These are phyloP conservation scores for Astragalus glycyphyllos DNA, from an alignment of 306 rosid genomes.

Conservation along the genomic window DNA sequence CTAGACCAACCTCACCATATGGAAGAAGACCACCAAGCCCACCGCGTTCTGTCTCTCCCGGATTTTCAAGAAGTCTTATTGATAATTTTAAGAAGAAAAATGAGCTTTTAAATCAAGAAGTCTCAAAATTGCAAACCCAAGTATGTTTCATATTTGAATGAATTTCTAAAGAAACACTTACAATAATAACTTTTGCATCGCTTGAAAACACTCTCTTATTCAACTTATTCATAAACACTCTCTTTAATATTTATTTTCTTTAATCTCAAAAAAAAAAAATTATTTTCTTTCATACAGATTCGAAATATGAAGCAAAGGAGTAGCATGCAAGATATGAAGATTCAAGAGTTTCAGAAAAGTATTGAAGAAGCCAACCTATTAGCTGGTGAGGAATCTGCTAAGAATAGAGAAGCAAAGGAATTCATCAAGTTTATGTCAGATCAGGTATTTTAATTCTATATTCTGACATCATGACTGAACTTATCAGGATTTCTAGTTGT, in stretches of 20 bases:
- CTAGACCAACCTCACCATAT: slow-evolving; percentile 71
- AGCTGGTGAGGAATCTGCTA: slow-evolving; percentile 65
- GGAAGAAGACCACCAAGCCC: slow-evolving; percentile 86
- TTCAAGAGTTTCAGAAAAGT: slow-evolving; percentile 59
- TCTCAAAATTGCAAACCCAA: slow-evolving; percentile 68
- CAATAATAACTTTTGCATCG: neutral
- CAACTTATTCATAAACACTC: neutral
- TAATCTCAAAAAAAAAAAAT: too few species aligned
- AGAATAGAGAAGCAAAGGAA: slow-evolving; percentile 56
- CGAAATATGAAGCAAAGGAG: slow-evolving; percentile 63
- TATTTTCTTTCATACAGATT: slow-evolving; percentile 59
- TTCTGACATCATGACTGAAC: slow-evolving; percentile 11
- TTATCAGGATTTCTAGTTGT: slow-evolving; percentile 16
- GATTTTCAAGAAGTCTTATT: slow-evolving; percentile 81
- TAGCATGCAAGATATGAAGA: slow-evolving; percentile 66
- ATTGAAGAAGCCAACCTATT: slow-evolving; percentile 53
- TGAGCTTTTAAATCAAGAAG: slow-evolving; percentile 70
- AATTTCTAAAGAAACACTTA: neutral
- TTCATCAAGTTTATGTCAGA: slow-evolving; percentile 63
- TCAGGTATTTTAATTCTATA: slow-evolving; percentile 62
- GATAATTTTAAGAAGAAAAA: slow-evolving; percentile 79
- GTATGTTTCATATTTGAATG: slow-evolving; percentile 49
- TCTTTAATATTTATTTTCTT: too few species aligned
- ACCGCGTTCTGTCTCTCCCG: slow-evolving; percentile 69
- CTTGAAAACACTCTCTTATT: neutral